Base-by-base conservation (phyloP, 2,329 filamentous ascomycete species). In the Colletotrichum liriopes region DNA sequence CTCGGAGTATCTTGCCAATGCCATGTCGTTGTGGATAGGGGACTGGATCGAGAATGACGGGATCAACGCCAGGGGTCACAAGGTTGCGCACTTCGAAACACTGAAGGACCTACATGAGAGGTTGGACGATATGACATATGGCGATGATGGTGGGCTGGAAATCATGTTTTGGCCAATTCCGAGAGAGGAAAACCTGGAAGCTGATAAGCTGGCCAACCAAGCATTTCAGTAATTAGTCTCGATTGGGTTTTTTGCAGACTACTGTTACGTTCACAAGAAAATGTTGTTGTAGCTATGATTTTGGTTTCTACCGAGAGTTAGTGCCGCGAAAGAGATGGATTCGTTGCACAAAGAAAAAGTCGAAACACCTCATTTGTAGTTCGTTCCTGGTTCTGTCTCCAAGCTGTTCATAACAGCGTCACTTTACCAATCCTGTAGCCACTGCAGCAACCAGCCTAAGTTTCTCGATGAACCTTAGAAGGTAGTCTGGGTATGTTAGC, bases 111-210 rank as follows among this genome's bases (percentile, higher is more conserved):
- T 77, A 7, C 62, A 75, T 5, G 29, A 72, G 5, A 55, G 16
- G 26, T 14, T 76, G 29, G 61, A 74, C 2, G 68, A 75, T 5
- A 69, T 77, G 73, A 68, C 56, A 4, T 66, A 71, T 20, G 63
- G 60, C n/a, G 66, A 71, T 32, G 65, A 76, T 6, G 72, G 67
- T 7, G 69, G 65, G 12, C n/a, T 76, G 41, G 35, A 69, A 0
- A 37, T 76, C 23, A 58, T 73, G 47, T 74, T 77, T 62, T 76
- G 75, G 75, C 43, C 70, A 39, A 55, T 73, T 1, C 72, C 72
- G 8, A 67, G 73, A 5, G 73, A 61, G 23, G 37, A 73, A 7
- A 76, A 77, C 35, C 23, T 3, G 20, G 70, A 74, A 32, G 75
- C 75, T 12, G 67, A 76, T 18, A 54, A 29, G 14, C 52, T 76